Conservation (phyloP, 2,329 filamentous ascomycete genomes). For the Exophiala phaeomuriformis region DNA sequence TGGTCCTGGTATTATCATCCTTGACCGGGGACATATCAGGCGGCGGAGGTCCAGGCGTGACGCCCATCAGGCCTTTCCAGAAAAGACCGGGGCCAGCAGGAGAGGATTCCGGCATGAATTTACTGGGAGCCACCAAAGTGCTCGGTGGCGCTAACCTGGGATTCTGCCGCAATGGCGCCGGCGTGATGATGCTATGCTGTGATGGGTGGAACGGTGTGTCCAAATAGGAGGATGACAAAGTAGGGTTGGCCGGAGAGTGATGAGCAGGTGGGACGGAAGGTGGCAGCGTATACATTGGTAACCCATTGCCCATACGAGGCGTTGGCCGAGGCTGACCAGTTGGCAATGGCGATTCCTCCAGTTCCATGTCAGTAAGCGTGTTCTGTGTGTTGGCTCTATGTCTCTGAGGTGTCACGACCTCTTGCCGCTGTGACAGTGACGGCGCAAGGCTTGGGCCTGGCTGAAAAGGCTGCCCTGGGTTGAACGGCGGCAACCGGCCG, state of each 20-base stretch:
- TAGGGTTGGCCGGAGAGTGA: constrained; percentile 35
- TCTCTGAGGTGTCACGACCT: constrained; percentile 44
- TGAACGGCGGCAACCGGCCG: constrained; percentile 21
- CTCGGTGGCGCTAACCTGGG: constrained; percentile 43
- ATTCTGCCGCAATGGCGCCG: constrained; percentile 43
- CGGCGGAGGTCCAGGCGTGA: constrained; percentile 24
- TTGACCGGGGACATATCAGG: constrained; percentile 44
- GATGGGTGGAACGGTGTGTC: constrained; percentile 38
- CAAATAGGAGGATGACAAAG: constrained; percentile 44
- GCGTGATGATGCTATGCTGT: constrained; percentile 40
- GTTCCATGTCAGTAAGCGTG: constrained; percentile 33
- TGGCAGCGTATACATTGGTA: constrained; percentile 22
- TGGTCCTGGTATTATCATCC: constrained; percentile 29
- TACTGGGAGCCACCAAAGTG: constrained; percentile 44
- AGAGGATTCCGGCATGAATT: constrained; percentile 47
- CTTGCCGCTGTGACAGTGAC: constrained; percentile 37
- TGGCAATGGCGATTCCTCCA: constrained; percentile 39
- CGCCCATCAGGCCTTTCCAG: constrained; percentile 41
- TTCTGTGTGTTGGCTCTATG: constrained; percentile 31
- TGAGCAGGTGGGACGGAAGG: constrained; percentile 21
- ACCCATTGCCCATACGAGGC: constrained; percentile 21
- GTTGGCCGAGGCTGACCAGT: constrained; percentile 29
- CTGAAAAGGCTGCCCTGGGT: constrained; percentile 15
- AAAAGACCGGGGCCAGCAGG: constrained; percentile 40
- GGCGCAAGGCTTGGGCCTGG: constrained; percentile 27